Evolutionary conservation across 768 basidiomycete species (phyloP).

Genomic region (Hydnum rufescens): DNA sequence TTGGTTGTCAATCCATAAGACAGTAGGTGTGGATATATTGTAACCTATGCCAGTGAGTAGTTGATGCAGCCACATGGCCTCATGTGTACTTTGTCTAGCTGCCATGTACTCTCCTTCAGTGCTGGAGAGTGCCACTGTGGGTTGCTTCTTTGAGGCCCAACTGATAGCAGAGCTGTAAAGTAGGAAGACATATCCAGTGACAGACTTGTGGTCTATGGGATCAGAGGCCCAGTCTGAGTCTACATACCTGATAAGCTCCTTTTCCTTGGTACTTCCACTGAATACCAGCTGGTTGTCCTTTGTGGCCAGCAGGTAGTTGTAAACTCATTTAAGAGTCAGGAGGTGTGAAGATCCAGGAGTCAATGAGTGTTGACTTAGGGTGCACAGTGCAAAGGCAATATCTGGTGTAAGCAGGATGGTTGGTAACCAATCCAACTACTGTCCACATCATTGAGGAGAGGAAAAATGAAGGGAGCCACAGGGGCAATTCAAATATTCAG

Average conservation of each 20-base stretch:
- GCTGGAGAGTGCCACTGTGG: conserved; percentile 13
- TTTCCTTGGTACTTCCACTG: background rate
- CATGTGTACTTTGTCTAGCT: background rate
- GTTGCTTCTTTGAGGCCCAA: conserved; percentile 14
- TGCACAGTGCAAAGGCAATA: conserved; percentile 5
- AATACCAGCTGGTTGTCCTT: conserved; percentile 2
- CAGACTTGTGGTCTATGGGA: conserved; percentile 12
- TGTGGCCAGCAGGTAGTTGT: conserved; percentile 2
- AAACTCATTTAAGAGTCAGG: conserved; percentile 5
- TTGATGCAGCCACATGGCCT: conserved; percentile 4
- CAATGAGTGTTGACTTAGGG: conserved; percentile 5
- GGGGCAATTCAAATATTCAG: too few relatives aligned
- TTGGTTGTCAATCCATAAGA: conserved; percentile 7
- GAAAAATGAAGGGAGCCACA: too few relatives aligned
- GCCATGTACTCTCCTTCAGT: conserved; percentile 15
- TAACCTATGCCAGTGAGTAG: conserved; percentile 2
- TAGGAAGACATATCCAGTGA: conserved; percentile 15
- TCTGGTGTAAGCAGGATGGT: too few relatives aligned
- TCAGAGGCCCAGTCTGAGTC: conserved; percentile 17
- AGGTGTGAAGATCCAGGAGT: conserved; percentile 7
- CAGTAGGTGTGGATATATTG: background rate
- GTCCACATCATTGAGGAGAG: too few relatives aligned
- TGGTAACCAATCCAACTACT: too few relatives aligned
- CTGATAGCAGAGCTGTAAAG: conserved; percentile 10
- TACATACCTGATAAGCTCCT: conserved; percentile 8